phyloP scores from a whole-genome alignment of 495 filamentous ascomycete species.

The Parathielavia hyrcaniae region DNA sequence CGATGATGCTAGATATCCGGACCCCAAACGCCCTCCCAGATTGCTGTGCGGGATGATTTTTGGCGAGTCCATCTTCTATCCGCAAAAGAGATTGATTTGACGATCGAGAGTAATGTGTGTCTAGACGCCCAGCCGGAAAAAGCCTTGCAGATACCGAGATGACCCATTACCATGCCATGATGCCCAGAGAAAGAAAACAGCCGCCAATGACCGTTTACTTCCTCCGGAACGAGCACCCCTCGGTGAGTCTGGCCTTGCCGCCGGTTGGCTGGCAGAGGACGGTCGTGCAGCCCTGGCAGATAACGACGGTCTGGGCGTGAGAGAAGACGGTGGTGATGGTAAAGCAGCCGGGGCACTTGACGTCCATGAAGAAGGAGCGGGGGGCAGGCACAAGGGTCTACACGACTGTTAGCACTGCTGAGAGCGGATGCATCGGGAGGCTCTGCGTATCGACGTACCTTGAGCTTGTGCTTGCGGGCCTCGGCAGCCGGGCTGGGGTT shows the following conservation, averaged over 20 bases:
- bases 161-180: conserved; percentile 43
- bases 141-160: conserved; percentile 49
- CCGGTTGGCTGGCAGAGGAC: conserved; percentile 98
- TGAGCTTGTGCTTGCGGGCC: conserved; percentile 99
- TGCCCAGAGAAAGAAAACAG: conserved; percentile 44
- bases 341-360: conserved; percentile 99
- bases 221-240: conserved; percentile 98
- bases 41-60: conserved; percentile 44
- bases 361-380: conserved; percentile 99
- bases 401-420: conserved; percentile 19
- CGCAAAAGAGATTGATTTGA: conserved; percentile 48
- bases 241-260: conserved; percentile 90
- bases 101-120: conserved; percentile 38
- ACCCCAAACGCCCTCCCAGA: conserved; percentile 58
- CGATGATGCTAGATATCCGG: conserved; percentile 80
- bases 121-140: conserved; percentile 44
- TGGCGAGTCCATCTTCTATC: conserved; percentile 72
- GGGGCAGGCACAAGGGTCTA: conserved; percentile 90
- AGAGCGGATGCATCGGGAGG: neutral
- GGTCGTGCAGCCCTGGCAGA: conserved; percentile 96
- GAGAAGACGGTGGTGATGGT: conserved; percentile 99
- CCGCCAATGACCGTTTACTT: conserved; percentile 67
- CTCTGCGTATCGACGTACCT: conserved; percentile 57
- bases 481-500: conserved; percentile 94
- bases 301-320: conserved; percentile 98